Base-by-base conservation (phyloP, 2,329 filamentous ascomycete species). In the Pseudogymnoascus sp. region DNA sequence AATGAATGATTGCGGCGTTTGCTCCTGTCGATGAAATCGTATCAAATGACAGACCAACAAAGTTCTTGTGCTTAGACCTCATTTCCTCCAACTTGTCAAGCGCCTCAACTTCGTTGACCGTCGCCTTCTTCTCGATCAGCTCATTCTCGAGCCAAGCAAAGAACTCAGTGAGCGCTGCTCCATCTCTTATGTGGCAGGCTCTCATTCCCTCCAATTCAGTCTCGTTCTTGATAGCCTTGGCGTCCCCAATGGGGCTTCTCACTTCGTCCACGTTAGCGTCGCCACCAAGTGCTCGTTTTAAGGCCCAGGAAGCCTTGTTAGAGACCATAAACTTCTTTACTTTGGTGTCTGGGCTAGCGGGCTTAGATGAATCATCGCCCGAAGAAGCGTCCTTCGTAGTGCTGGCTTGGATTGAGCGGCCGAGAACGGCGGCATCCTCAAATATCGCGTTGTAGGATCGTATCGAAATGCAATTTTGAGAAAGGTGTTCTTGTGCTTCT, bases 71-170 rank as follows among this genome's bases (percentile, higher is more conserved):
- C 69, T 82, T 82, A 42, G 83, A 81, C 62, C 91, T 85, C 58
- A 92, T 79, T 64, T 84, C 81, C 73, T 96, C 91, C 2, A 99
- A 81, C 76, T 96, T 95, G 72, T 97, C 90, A 13, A 92, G 92
- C n/a, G 85, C 94, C 67, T 90, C 82, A 2, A 97, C 91, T 73
- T 99, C 94, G 70, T 97, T 92, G 6, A 99, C 75, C 3, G 78
- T 82, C 1, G 82, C 82, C 65, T 88, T 88, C 73, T 93, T 87
- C 67, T 81, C 84, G 63, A 90, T 72, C 25, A 99, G 79, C 71
- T 97, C 88, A 69, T 97, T 84, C 74, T 99, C 94, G 3, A 99
- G 82, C 94, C 94, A 99, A 10, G 94, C 91, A 74, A 99, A 97
- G 74, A 92, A 99, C 72, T 96, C 87, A 62, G 86, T 92, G 64